Evolutionary conservation across 2,329 filamentous ascomycete genomes (phyloP).

Genomic region (Monosporascus sp.): DNA sequence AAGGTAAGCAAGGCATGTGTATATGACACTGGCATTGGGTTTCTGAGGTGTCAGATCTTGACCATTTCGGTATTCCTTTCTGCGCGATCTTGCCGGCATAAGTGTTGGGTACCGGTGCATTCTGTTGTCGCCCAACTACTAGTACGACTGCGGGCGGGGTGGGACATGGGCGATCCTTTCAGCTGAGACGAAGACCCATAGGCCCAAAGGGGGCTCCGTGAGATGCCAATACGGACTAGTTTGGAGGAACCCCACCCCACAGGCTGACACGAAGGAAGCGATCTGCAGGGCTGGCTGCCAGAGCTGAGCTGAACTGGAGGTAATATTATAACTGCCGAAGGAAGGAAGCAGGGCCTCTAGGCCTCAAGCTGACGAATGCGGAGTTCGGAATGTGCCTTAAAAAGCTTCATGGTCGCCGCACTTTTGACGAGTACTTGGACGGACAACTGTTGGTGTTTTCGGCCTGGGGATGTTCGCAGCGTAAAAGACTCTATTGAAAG

Average conservation of each 20-base stretch:
- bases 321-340: background rate
- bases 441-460: background rate
- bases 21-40: too few relatives aligned
- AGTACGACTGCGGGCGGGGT: background rate
- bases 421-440: too few relatives aligned
- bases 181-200: background rate
- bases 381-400: too few relatives aligned
- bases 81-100: too few relatives aligned
- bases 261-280: background rate
- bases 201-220: background rate
- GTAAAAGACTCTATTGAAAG: background rate
- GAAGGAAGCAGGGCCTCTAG: background rate
- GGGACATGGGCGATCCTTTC: background rate
- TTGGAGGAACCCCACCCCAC: background rate
- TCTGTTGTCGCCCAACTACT: background rate
- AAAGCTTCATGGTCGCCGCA: too few relatives aligned
- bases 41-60: too few relatives aligned
- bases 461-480: background rate
- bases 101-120: background rate
- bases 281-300: background rate
- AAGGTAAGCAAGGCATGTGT: conserved; percentile 4
- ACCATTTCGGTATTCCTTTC: too few relatives aligned
- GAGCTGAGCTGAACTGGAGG: background rate
- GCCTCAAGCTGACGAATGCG: background rate
- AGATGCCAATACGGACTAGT: background rate